Base-by-base conservation (phyloP, 2,329 filamentous ascomycete species). In the Diplodia sapinea region DNA sequence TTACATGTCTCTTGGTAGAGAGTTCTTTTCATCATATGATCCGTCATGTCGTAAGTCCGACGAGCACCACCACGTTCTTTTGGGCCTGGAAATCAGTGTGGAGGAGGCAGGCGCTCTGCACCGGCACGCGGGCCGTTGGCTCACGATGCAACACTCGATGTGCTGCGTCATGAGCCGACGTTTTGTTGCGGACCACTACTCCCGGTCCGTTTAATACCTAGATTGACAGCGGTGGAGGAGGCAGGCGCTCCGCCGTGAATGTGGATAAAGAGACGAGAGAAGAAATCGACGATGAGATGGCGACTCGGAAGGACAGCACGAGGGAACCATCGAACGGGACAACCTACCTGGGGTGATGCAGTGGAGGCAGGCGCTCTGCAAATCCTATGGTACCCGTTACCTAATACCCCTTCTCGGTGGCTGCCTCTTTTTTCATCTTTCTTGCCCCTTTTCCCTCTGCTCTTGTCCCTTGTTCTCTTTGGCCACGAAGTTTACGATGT, bases 351-450 rank as follows among this genome's bases (percentile, higher is more conserved):
- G 36, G 63, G 31, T 36, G 40, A 29, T 51, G 64, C 64, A 51
- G 64, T 57, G 54, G 64, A 66, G 64, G 64, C 64, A 66, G 64
- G 64, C 64, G 64, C 64, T 66, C 64, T 66, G 64, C 52, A 33
- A 40, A 33, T 26, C n/a, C 43, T 66, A 12, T 26, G 63, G 47
- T 47, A 17, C 63, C 38, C 63, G 51, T 56, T 56, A 40, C 47
- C 47, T 65, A 56, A 49, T 65, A 31, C 43, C 43, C 20, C 50
- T 47, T 47, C 54, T 20, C 33, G 52, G 15, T 29, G 64, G 64
- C 54, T 66, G 43, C n/a, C 26, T 31, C 31, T 56, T 47, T 31
- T 47, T 56, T 56, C 3, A 31, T 51, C 5, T n/a, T 47, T 56
- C 9, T 31, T 51, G 36, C 49, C 55, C 9, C 17, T 47, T 23